Conservation (phyloP, 768 basidiomycete genomes). For the Termitomyces heimii region DNA sequence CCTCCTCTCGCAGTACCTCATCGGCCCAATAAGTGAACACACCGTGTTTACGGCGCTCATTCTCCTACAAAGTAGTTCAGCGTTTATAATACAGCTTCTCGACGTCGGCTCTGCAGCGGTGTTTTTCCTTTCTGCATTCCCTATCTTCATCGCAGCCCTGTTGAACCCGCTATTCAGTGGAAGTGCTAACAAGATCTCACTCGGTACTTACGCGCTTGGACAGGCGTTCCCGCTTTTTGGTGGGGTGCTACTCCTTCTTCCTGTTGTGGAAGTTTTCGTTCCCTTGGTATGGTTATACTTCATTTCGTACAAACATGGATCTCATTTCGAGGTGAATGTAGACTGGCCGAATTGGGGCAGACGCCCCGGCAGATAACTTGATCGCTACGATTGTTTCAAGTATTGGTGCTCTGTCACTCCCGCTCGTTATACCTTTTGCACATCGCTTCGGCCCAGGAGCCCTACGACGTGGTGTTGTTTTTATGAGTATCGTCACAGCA, state of each 20-base stretch:
- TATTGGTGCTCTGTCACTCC: conserved; percentile 50
- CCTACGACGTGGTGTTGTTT: conserved; percentile 33
- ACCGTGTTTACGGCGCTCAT: conserved; percentile 55
- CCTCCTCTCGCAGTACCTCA: conserved; percentile 53
- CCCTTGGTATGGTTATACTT: conserved; percentile 54
- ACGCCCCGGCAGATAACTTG: conserved; percentile 84
- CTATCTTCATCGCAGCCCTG: conserved; percentile 51
- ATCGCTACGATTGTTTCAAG: conserved; percentile 72
- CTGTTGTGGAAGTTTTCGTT: conserved; percentile 82
- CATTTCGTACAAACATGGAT: neutral
- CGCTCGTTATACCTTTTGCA: conserved; percentile 62
- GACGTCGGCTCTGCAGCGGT: conserved; percentile 74
- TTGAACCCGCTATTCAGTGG: conserved; percentile 37
- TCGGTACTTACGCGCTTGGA: conserved; percentile 60
- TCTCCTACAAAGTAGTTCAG: conserved; percentile 51
- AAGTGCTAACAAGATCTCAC: conserved; percentile 34
- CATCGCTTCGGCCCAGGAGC: conserved; percentile 55
- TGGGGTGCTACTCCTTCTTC: conserved; percentile 50
- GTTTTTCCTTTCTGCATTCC: conserved; percentile 57
- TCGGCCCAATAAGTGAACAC: conserved; percentile 52
- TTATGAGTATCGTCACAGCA: conserved; percentile 40
- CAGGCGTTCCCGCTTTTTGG: conserved; percentile 49
- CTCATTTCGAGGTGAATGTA: conserved; percentile 19
- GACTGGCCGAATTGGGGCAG: conserved; percentile 79
- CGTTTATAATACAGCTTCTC: conserved; percentile 54